These are phyloP conservation scores for Ulota crispa DNA, from an alignment of 225 moss, liverwort and hornwort species.

Conservation along the genomic window DNA sequence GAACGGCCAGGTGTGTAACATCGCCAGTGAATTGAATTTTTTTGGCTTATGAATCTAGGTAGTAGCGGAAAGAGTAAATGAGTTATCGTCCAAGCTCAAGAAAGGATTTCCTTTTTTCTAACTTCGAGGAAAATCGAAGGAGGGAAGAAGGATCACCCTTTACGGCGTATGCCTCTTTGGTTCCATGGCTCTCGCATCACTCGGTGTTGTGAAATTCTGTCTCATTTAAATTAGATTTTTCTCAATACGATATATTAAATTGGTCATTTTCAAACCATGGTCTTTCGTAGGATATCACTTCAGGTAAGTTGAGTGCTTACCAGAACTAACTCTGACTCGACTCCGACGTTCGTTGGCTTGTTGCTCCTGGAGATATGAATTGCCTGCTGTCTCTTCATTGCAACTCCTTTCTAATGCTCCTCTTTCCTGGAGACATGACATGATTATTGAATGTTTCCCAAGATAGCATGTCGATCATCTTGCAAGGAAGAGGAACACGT, in stretches of 20 bases:
- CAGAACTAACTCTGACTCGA: not conserved
- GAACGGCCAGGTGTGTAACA: not conserved
- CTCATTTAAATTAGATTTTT: too few relatives aligned
- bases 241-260: too few relatives aligned
- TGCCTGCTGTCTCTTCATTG: too few relatives aligned
- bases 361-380: not conserved
- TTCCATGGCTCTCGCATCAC: not conserved
- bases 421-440: too few relatives aligned
- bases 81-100: not conserved
- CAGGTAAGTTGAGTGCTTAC: not conserved
- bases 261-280: too few relatives aligned
- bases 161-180: not conserved
- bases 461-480: too few relatives aligned
- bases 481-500: too few relatives aligned
- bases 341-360: not conserved
- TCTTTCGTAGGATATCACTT: too few relatives aligned
- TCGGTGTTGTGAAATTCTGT: conserved; percentile 4
- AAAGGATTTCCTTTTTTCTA: not conserved
- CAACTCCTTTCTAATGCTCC: too few relatives aligned
- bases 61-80: not conserved
- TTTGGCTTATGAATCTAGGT: conserved; percentile 18
- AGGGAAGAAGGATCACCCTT: not conserved
- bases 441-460: too few relatives aligned
- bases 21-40: not conserved
- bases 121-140: not conserved